Conservation (phyloP, 495 filamentous ascomycete species). For the Chlorociboria aeruginascens region DNA sequence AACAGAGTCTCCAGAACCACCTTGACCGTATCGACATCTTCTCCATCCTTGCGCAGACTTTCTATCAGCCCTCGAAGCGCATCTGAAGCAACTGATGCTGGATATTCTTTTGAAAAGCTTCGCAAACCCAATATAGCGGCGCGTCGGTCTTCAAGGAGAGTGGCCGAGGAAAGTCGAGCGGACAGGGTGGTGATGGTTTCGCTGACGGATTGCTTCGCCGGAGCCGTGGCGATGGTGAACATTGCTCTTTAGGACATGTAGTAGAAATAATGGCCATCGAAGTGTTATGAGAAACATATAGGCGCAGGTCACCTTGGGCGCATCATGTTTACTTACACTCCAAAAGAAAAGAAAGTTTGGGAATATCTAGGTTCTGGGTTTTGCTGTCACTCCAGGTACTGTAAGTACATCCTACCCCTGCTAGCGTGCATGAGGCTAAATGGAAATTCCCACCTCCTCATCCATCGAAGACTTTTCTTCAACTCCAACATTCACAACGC, state of each 20-base stretch:
- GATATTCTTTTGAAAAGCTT: slow-evolving; percentile 92
- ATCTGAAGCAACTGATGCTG: slow-evolving; percentile 90
- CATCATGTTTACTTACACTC: neutral
- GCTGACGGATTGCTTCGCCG: slow-evolving; percentile 89
- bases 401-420: too few relatives aligned
- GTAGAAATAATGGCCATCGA: slow-evolving; percentile 25
- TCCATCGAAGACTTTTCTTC: too few relatives aligned
- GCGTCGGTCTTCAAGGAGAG: slow-evolving; percentile 84
- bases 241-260: slow-evolving; percentile 36
- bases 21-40: slow-evolving; percentile 95
- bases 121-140: slow-evolving; percentile 85
- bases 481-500: too few relatives aligned
- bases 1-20: slow-evolving; percentile 87
- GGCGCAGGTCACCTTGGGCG: too few relatives aligned
- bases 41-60: slow-evolving; percentile 72
- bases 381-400: too few relatives aligned
- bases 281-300: neutral
- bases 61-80: slow-evolving; percentile 76
- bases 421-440: too few relatives aligned
- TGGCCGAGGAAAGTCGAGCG: slow-evolving; percentile 74
- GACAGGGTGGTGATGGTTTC: slow-evolving; percentile 86
- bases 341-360: too few relatives aligned
- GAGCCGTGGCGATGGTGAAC: slow-evolving; percentile 84
- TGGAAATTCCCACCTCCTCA: too few relatives aligned
- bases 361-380: neutral